Evolutionary conservation across 2,329 filamentous ascomycete genomes (phyloP).

Genomic region (Scedosporium minutisporum): DNA sequence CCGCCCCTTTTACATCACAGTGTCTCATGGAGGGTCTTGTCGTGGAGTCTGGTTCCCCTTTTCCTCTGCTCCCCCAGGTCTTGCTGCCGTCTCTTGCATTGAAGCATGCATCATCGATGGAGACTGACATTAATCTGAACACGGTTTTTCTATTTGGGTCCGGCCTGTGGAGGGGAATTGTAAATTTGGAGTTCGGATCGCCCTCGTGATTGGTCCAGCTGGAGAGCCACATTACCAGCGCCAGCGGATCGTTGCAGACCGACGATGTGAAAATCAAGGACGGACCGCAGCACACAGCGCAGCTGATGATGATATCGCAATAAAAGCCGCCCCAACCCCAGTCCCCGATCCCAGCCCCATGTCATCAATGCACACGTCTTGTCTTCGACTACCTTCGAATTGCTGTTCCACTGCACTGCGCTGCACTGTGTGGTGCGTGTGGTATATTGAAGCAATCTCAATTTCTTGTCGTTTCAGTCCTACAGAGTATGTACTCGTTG

Average conservation of each 20-base stretch:
- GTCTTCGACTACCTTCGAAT: not conserved
- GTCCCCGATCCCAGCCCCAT: not conserved
- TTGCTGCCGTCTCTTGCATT: not conserved
- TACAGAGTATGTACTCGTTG: too few species aligned
- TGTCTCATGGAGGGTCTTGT: too few species aligned
- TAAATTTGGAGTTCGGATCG: not conserved
- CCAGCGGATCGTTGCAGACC: not conserved
- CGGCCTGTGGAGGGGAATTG: not conserved
- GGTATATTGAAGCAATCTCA: too few species aligned
- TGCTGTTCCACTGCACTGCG: not conserved
- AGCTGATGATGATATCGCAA: not conserved
- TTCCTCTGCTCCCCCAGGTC: not conserved
- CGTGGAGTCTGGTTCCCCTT: not conserved
- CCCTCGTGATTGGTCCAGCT: not conserved
- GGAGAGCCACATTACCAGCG: not conserved
- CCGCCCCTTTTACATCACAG: too few species aligned
- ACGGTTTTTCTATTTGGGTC: not conserved
- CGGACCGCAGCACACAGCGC: not conserved
- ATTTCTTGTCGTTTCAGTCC: not conserved
- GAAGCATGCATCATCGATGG: not conserved
- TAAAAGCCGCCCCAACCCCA: not conserved
- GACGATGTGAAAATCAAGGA: constrained; percentile 4
- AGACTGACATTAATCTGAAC: not conserved
- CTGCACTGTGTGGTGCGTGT: not conserved
- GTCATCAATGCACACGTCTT: not conserved